phyloP scores from a whole-genome alignment of 176 grass and related monocot genomes.

The Avena sativa region DNA sequence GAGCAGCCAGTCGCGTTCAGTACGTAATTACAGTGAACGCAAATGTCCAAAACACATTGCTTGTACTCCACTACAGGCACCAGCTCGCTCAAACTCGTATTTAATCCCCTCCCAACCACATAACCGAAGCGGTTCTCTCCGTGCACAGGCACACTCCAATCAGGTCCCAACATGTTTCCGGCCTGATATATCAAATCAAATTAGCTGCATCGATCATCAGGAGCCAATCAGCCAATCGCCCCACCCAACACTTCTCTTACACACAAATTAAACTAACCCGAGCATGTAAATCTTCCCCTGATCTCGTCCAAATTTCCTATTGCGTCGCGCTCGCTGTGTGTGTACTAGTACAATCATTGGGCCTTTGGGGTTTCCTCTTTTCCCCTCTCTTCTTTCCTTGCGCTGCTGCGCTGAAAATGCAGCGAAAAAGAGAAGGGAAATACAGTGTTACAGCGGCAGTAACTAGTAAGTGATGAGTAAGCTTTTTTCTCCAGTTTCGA shows the following conservation, averaged over 20 bases:
- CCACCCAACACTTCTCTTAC: neutral
- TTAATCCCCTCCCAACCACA: neutral
- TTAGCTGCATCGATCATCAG: neutral
- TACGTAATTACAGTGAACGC: neutral
- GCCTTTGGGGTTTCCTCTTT: conserved; percentile 21
- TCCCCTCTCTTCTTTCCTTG: conserved; percentile 37
- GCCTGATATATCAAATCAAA: neutral
- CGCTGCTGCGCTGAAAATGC: neutral
- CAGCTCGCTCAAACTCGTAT: neutral
- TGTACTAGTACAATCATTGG: conserved; percentile 46
- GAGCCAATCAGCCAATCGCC: conserved; percentile 18
- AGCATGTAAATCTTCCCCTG: neutral
- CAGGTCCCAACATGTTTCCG: conserved; percentile 3
- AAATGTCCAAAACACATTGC: conserved; percentile 1
- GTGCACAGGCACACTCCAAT: neutral
- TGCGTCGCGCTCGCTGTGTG: neutral
- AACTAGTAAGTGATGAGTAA: neutral
- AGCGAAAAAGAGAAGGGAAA: neutral
- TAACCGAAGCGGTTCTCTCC: neutral
- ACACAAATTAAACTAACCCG: neutral
- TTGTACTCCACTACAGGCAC: conserved; percentile 16
- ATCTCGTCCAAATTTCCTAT: conserved; percentile 3
- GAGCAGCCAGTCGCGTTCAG: rapidly evolving
- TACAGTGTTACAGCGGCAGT: neutral
- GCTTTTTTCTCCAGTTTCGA: conserved; percentile 27